Evolutionary conservation across 768 basidiomycete species (phyloP), one percentile per base, ranked within the genome.

Genomic region (Termitomyces titanicus): DNA sequence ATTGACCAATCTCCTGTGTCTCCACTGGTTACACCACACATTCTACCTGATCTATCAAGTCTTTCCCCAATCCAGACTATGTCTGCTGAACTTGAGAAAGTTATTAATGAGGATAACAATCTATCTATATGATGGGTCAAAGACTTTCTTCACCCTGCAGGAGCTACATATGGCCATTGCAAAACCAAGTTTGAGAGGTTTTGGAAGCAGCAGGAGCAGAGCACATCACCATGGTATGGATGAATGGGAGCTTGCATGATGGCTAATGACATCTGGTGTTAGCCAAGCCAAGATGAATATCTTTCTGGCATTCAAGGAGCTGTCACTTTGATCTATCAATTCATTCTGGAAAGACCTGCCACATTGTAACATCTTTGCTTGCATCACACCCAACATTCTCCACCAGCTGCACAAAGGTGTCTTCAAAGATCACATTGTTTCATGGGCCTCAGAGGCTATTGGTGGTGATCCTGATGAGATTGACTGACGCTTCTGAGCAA

Each of bases 221-320:
- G 2, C 51, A 50, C 3, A 5, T 22, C 9, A 22, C 56, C 31
- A n/a, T 57, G 53, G 39, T 31, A 1, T 44, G 12, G 11, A 29
- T 1, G 51, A 57, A 7, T 57, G 51, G 56, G 47, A 57, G 8
- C 29, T 57, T 4, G 39, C 47, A 29, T 13, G 45, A 24, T 57
- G 56, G 56, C 29, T 57, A 10, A 53, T 57, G 46, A 53, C 51
- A 1, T 53, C 51, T 40, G 56, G 51, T 2, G 39, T 53, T 13
- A 57, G 56, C 33, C 51, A 53, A n/a, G 17, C 13, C 3, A 57
- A 57, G 24, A 53, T 57, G 6, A 37, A 57, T 38, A 33, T 37
- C 11, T 56, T 56, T 18, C 43, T 56, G 29, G 37, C 3, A n/a
- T 18, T 38, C 37, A 38, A 38, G 37, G 17, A 38, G 3, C 8